Evolutionary conservation across 2,329 filamentous ascomycete genomes (phyloP).

Genomic region (Thielaviopsis punctulata): DNA sequence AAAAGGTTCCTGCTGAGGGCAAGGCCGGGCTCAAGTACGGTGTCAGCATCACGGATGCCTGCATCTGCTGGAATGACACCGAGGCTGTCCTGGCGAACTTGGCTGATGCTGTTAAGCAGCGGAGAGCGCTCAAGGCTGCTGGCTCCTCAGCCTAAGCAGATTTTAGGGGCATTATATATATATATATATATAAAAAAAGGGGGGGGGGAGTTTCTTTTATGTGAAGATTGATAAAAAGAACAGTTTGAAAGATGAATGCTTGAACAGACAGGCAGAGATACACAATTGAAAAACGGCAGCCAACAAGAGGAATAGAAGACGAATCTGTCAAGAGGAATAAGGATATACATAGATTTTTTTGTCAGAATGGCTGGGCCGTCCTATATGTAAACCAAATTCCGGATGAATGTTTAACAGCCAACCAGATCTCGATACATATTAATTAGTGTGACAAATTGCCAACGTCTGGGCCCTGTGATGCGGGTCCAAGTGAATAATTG

Average conservation of each 20-base stretch:
- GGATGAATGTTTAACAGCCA: background rate
- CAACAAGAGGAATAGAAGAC: background rate
- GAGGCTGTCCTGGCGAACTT: constrained; percentile 59
- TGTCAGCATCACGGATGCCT: constrained; percentile 93
- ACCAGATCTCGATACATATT: background rate
- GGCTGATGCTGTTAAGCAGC: constrained; percentile 61
- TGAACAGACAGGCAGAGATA: no score
- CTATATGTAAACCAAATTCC: background rate
- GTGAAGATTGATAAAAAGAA: background rate
- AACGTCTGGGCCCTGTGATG: no score
- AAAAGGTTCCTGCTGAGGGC: constrained; percentile 82
- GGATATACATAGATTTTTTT: background rate
- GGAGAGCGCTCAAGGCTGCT: constrained; percentile 30
- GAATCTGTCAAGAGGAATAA: background rate
- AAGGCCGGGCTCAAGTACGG: constrained; percentile 77
- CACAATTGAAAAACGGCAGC: background rate
- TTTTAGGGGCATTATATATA: constrained; percentile 7
- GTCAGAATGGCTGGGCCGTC: background rate
- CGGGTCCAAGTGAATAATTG: no score
- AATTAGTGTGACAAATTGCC: no score
- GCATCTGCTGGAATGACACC: constrained; percentile 88
- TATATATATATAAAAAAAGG: background rate
- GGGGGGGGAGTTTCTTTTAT: background rate
- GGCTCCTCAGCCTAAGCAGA: background rate
- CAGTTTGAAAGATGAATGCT: no score